Evolutionary conservation across 139 green algal species (phyloP), one percentile per base, ranked within the genome.

Genomic region (Chlorella sorokiniana): DNA sequence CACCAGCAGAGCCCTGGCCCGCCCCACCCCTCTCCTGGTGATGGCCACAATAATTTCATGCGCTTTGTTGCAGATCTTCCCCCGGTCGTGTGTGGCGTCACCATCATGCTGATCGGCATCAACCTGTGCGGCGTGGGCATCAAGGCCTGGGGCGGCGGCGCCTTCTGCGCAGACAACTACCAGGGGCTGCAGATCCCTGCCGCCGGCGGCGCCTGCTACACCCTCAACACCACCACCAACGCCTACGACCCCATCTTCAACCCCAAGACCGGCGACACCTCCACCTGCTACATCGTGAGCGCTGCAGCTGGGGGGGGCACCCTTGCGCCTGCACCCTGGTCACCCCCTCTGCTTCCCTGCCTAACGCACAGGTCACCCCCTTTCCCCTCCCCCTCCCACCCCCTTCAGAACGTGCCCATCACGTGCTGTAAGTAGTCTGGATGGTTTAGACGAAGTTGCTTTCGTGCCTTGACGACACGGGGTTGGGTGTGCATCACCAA

Each of bases 101-200:
- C 80, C 69, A 81, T 85, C 48, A 27, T 92, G 40, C 81, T 96
- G 11, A 96, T 96, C 61, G 92, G 92, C 69, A 77, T 88, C 23
- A 69, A 84, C 64, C 84, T 95, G 25, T 80, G 84, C 29, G 83
- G 72, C 27, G 40, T 86, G 23, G 92, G 92, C n/a, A 90, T 95
- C 61, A 78, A 48, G 64, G 90, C 93, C 90, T 96, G 92, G 92
- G 92, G 92, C 59, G 92, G 92, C 63, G 92, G 92, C 52, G 88
- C 86, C 54, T 92, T 94, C 78, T 96, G 92, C 72, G 84, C 78
- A 0, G 86, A 92, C 75, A 93, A 95, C 83, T 80, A 62, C 72
- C 67, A 78, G 54, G 81, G 84, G 33, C n/a, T 73, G 25, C 42
- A 78, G 3, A 33, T 31, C n/a, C n/a, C n/a, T 56, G 29, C 59